Evolutionary conservation across 2,329 filamentous ascomycete species (phyloP), one percentile per base, ranked within the genome.

Genomic region (Fusarium circinatum): DNA sequence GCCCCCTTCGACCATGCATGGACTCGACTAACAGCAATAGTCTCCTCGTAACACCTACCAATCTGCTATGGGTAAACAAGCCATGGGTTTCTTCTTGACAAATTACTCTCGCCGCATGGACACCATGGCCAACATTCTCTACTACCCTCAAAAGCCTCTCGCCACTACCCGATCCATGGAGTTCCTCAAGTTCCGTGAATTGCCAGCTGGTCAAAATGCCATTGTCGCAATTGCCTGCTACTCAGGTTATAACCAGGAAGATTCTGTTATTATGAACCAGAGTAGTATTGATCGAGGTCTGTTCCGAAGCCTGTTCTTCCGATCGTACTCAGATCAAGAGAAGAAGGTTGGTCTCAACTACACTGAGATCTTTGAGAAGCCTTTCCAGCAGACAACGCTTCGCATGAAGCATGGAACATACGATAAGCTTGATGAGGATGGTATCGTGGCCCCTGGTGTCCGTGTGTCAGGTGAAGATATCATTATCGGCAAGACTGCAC

Each of bases 191-290:
- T 99, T 99, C 91, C 91, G 96, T 84, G 96, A 99, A 83, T 87
- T 99, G 67, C 96, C 96, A 24, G 96, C 96, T 22, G 96, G 96
- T 6, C 96, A 99, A 82, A 99, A 99, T 79, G 96, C 96, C 26
- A 99, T 99, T 78, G 96, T 99, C 18, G 97, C 96, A 45, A 99
- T 99, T 84, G 92, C 95, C 68, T 97, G 94, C 82, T 99, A 99
- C 85, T 98, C 95, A 62, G 96, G 96, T 68, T 99, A 99, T 87
- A 99, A 99, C 84, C 97, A 99, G 83, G 96, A 99, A 94, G 96
- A 99, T 91, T 99, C 96, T 76, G 96, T 99, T 76, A 98, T 99
- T 79, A 98, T 99, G 96, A 99, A 99, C 83, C 96, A 99, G 86
- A 98, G 95, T 85, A 98, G 95, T 83, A 98, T 99, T 79, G 96